Conservation (phyloP, 2,329 filamentous ascomycete genomes). For the Mariannaea elegans region DNA sequence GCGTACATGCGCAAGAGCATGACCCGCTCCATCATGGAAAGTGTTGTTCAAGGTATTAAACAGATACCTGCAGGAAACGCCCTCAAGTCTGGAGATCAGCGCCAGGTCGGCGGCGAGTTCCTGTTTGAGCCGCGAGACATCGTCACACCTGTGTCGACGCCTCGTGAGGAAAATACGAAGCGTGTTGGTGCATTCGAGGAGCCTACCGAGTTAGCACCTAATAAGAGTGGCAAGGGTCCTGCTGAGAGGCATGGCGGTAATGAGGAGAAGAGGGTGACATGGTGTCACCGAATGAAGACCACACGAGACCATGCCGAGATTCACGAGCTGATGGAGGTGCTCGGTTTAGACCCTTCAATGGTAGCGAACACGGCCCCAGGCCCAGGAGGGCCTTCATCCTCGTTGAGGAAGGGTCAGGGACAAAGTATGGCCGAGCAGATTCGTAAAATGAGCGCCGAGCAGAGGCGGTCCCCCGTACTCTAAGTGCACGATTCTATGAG, state of each 20-base stretch:
- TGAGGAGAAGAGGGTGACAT: slow-evolving; percentile 71
- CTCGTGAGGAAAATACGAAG: slow-evolving; percentile 46
- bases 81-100: slow-evolving; percentile 70
- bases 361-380: slow-evolving; percentile 23
- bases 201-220: slow-evolving; percentile 2
- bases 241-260: slow-evolving; percentile 40
- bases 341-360: slow-evolving; percentile 60
- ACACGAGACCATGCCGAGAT: slow-evolving; percentile 82
- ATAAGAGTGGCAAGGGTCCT: slow-evolving; percentile 1
- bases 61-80: slow-evolving; percentile 66
- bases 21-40: slow-evolving; percentile 57
- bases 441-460: slow-evolving; percentile 51
- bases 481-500: background rate
- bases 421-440: slow-evolving; percentile 60
- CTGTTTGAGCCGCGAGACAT: slow-evolving; percentile 70
- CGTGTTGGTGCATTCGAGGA: slow-evolving; percentile 33
- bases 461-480: slow-evolving; percentile 25
- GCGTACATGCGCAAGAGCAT: slow-evolving; percentile 70
- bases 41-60: slow-evolving; percentile 68
- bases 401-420: slow-evolving; percentile 62
- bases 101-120: slow-evolving; percentile 81
- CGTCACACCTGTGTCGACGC: slow-evolving; percentile 56
- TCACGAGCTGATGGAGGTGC: slow-evolving; percentile 68
- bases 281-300: slow-evolving; percentile 84
- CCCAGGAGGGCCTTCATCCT: slow-evolving; percentile 45